phyloP scores from a whole-genome alignment of 1,284 basidiomycete species.

The Leccinum pachyderme region DNA sequence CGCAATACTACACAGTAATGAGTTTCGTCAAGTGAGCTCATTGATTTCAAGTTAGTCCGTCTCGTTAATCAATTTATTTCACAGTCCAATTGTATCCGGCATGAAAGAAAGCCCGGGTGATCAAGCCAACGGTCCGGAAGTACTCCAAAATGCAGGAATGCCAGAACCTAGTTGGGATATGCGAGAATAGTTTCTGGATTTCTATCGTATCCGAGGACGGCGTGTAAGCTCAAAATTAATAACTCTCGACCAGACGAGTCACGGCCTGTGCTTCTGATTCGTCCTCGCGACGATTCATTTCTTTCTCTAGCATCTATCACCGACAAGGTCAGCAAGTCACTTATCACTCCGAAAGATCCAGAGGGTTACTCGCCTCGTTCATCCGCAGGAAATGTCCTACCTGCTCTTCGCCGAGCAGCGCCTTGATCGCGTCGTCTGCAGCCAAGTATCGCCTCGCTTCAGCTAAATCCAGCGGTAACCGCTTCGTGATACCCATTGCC shows the following conservation, averaged over 20 bases:
- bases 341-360: not conserved
- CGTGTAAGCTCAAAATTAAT: not conserved
- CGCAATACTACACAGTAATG: too few relatives aligned
- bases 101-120: too few relatives aligned
- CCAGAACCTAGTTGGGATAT: too few relatives aligned
- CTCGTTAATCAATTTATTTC: too few relatives aligned
- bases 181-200: too few relatives aligned
- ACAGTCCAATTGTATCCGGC: too few relatives aligned
- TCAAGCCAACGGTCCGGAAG: too few relatives aligned
- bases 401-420: conserved; percentile 19
- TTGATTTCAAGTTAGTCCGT: too few relatives aligned
- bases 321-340: not conserved
- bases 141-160: too few relatives aligned
- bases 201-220: not conserved
- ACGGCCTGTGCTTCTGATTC: not conserved
- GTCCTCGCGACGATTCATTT: conserved; percentile 11
- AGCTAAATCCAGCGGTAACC: conserved; percentile 24
- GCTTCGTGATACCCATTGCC: conserved; percentile 18
- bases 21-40: too few relatives aligned
- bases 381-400: conserved; percentile 22
- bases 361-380: conserved; percentile 20
- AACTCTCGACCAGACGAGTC: conserved; percentile 19
- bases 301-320: conserved; percentile 18
- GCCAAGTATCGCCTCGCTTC: conserved; percentile 23
- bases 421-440: conserved; percentile 18